A percentile compares a stretch with the other conserved stretches of the same genome.
phyloP scores from a whole-genome alignment of 352 stramenopile species.

The Phytophthora citrophthora region DNA sequence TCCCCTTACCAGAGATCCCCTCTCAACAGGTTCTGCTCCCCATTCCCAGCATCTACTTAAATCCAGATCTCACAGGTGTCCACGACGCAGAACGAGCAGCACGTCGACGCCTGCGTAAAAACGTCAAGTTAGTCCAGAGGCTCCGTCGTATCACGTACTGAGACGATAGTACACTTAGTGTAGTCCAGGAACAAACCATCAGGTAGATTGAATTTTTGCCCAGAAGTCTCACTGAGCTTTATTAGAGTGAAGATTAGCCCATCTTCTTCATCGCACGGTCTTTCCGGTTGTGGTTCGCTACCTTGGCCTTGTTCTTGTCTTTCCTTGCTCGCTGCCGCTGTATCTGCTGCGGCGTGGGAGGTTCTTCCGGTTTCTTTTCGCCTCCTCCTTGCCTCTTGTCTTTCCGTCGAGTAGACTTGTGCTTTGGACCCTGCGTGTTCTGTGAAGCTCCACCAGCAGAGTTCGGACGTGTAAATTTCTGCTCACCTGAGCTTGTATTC shows the following conservation, averaged over 20 bases:
- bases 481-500: slow-evolving; percentile 1
- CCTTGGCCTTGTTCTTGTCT: slow-evolving; percentile 82
- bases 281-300: slow-evolving; percentile 85
- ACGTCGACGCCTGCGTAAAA: slow-evolving; percentile 47
- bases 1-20: slow-evolving; percentile 30
- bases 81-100: slow-evolving; percentile 50
- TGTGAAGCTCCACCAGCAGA: slow-evolving; percentile 1
- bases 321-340: slow-evolving; percentile 55
- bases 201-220: slow-evolving; percentile 3
- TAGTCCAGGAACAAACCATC: slow-evolving; percentile 4
- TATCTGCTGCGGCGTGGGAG: slow-evolving; percentile 40
- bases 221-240: background rate
- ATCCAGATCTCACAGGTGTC: slow-evolving; percentile 46
- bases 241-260: slow-evolving; percentile 38
- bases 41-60: slow-evolving; percentile 70
- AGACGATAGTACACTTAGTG: too few species aligned
- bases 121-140: slow-evolving; percentile 45
- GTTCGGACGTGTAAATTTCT: slow-evolving; percentile 7
- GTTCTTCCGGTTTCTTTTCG: slow-evolving; percentile 33
- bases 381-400: slow-evolving; percentile 26
- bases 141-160: slow-evolving; percentile 58
- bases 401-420: slow-evolving; percentile 32
- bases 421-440: slow-evolving; percentile 12
- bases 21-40: slow-evolving; percentile 48
- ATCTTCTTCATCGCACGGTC: slow-evolving; percentile 85